phyloP scores from a whole-genome alignment of 257 asterid species.

The Leonotis leonurus region DNA sequence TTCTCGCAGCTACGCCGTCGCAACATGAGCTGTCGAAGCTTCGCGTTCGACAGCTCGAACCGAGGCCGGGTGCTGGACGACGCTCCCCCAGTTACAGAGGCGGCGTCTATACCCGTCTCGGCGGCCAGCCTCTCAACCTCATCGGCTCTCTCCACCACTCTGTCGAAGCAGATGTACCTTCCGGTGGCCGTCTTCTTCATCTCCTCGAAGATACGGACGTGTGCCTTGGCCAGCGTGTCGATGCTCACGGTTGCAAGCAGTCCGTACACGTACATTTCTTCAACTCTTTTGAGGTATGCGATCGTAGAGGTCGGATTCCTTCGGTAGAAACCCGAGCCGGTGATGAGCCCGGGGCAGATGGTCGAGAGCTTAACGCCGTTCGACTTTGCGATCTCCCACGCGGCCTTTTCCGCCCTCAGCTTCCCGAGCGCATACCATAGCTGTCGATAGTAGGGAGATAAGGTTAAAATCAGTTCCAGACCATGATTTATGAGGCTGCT shows the following conservation, averaged over 20 bases:
- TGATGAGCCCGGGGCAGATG: conserved; percentile 74
- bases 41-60: conserved; percentile 43
- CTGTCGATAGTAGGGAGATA: too few species aligned
- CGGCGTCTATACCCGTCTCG: conserved; percentile 38
- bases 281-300: conserved; percentile 80
- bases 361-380: conserved; percentile 52
- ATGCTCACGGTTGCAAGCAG: conserved; percentile 56
- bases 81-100: conserved; percentile 23
- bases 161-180: conserved; percentile 75
- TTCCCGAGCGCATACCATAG: conserved; percentile 97
- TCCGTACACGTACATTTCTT: conserved; percentile 62
- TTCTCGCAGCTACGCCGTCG: conserved; percentile 40
- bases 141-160: conserved; percentile 34
- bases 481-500: too few species aligned
- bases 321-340: conserved; percentile 47
- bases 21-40: conserved; percentile 43
- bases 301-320: conserved; percentile 61
- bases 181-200: conserved; percentile 48
- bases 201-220: conserved; percentile 56
- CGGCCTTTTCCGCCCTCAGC: conserved; percentile 72
- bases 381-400: conserved; percentile 59
- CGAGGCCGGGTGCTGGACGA: conserved; percentile 23
- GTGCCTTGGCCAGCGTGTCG: conserved; percentile 60
- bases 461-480: too few species aligned
- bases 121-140: conserved; percentile 43